phyloP scores from a whole-genome alignment of 1,284 basidiomycete genomes.

The Pterulicium gracile region DNA sequence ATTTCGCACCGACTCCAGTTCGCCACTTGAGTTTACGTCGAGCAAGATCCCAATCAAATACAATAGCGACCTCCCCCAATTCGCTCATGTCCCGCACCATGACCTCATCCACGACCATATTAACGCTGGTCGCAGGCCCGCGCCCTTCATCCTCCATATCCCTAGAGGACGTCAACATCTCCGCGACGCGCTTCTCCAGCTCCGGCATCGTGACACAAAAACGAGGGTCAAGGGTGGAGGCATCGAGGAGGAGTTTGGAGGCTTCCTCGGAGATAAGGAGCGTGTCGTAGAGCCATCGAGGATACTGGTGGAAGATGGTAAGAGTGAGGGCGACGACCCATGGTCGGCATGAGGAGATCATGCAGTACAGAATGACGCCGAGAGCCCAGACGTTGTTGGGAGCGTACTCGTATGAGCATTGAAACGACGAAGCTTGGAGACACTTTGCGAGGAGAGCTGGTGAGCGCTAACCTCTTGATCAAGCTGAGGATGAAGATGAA shows the following conservation, averaged over 20 bases:
- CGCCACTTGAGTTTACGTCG: not conserved
- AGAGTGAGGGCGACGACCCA: slow-evolving; percentile 62
- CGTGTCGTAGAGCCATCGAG: slow-evolving; percentile 39
- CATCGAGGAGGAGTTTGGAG: slow-evolving; percentile 26
- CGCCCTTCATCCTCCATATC: not conserved
- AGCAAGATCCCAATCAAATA: not conserved
- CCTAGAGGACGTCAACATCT: not conserved
- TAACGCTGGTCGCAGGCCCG: not conserved
- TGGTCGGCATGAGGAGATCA: slow-evolving; percentile 61
- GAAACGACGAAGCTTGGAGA: slow-evolving; percentile 27
- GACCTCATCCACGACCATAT: not conserved
- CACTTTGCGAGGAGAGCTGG: slow-evolving; percentile 41
- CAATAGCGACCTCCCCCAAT: not conserved
- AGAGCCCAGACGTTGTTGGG: slow-evolving; percentile 74
- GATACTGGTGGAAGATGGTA: slow-evolving; percentile 40
- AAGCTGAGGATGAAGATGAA: not conserved
- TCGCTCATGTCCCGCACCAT: not conserved
- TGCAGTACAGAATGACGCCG: slow-evolving; percentile 58
- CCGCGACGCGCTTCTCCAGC: not conserved
- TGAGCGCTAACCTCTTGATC: too few relatives aligned
- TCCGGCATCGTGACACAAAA: slow-evolving; percentile 20
- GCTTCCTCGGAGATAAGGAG: slow-evolving; percentile 39
- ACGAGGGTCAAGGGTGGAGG: slow-evolving; percentile 26
- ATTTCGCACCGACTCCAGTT: not conserved
- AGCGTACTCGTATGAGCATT: slow-evolving; percentile 31